Percentiles rank a stretch among this genome's conserved stretches.
phyloP scores from a whole-genome alignment of 2,329 filamentous ascomycete genomes.

The Tolypocladium pustulatum region DNA sequence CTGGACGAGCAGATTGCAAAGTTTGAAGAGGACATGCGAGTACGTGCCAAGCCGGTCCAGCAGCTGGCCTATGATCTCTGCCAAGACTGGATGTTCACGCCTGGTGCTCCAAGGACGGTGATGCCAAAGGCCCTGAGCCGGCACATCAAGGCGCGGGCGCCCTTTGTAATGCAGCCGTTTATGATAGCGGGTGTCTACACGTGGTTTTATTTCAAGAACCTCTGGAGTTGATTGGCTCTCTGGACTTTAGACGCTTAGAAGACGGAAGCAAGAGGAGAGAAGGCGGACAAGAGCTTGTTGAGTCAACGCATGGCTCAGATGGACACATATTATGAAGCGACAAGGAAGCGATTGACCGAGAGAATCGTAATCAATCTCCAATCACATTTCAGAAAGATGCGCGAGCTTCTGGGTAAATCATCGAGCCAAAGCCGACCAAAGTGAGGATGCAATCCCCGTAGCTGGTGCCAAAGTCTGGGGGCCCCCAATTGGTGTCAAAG shows the following conservation, averaged over 20 bases:
- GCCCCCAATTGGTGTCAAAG: too few relatives aligned
- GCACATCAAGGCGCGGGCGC: conserved; percentile 12
- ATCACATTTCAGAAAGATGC: neutral
- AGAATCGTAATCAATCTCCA: neutral
- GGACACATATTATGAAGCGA: too few relatives aligned
- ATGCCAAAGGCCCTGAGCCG: conserved; percentile 26
- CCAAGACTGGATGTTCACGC: conserved; percentile 35
- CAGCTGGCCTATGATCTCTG: conserved; percentile 33
- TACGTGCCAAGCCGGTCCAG: conserved; percentile 24
- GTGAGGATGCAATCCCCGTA: neutral
- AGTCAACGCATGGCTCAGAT: neutral
- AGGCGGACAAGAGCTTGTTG: neutral
- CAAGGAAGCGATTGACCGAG: neutral
- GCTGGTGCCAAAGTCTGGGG: neutral
- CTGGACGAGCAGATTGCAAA: conserved; percentile 22
- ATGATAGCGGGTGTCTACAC: neutral
- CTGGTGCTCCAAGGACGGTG: conserved; percentile 29
- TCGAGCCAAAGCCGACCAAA: neutral
- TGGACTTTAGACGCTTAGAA: neutral
- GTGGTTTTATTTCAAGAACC: neutral
- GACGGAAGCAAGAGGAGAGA: neutral
- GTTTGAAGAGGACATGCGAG: conserved; percentile 29
- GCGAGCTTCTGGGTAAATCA: neutral
- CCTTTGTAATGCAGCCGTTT: neutral
- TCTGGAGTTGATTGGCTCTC: neutral